These are phyloP conservation scores for Xylaria sp. DNA, from an alignment of 2,329 filamentous ascomycete genomes.

Conservation along the genomic window DNA sequence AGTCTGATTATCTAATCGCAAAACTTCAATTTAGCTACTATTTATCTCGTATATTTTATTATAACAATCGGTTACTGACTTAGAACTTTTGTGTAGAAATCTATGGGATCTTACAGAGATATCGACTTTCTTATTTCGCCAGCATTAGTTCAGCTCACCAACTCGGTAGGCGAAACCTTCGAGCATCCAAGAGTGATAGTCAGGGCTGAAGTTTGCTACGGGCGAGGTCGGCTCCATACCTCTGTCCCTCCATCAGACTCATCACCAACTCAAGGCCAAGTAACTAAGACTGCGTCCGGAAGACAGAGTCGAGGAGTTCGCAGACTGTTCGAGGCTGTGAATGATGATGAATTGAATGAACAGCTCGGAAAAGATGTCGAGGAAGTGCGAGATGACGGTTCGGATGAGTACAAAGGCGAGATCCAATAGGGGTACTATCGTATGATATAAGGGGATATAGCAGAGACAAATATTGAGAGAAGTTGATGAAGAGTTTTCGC, in stretches of 20 bases:
- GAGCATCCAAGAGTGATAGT: not conserved
- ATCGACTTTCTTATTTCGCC: conserved; percentile 27
- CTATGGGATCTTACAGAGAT: not conserved
- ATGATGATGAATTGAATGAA: not conserved
- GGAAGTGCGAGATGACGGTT: not conserved
- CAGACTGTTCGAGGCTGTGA: not conserved
- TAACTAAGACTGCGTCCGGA: not conserved
- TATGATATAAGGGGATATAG: not conserved
- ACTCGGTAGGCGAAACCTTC: conserved; percentile 23
- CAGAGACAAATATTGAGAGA: not conserved
- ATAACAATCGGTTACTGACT: too few species aligned
- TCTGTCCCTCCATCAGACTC: not conserved
- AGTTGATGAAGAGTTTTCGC: not conserved
- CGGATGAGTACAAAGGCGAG: not conserved
- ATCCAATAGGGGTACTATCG: not conserved
- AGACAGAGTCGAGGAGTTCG: not conserved
- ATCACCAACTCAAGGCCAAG: not conserved
- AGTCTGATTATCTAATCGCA: too few species aligned
- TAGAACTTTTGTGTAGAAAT: not conserved
- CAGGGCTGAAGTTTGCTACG: conserved; percentile 28
- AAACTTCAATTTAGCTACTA: too few species aligned
- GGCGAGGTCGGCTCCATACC: not conserved
- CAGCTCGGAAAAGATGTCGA: not conserved
- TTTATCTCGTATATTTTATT: too few species aligned
- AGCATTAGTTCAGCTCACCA: conserved; percentile 17